Base-by-base conservation (phyloP, 345 rosid species). In the Abelmoschus esculentus region DNA sequence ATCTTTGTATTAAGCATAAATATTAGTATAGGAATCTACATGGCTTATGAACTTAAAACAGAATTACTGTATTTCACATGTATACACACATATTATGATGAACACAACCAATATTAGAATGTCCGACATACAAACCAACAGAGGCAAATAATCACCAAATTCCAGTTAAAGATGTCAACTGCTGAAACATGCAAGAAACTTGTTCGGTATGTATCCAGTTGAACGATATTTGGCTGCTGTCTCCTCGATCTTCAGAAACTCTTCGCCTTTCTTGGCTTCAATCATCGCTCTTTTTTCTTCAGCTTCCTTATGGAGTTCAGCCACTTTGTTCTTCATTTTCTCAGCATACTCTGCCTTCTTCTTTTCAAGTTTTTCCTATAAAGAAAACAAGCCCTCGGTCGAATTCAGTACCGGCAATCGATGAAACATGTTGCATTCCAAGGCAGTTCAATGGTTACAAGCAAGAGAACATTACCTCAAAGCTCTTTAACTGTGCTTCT, bases 241-340 rank as follows among this genome's bases (percentile, higher is more conserved):
- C 75, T 89, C 86, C 61, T 80, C 78, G 7, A 87, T 63, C 64
- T 88, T 83, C 40, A 76, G 75, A 62, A 74, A 28, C 7, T 83
- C 80, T 74, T 86, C 80, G 3, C 70, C 81, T 50, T 80, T 58
- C 64, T 74, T 76, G 44, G 93, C 90, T 66, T 88, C 86, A 31
- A 85, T 62, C 53, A 57, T 55, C 8, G 85, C 91, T 79, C 85
- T 85, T 80, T 81, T 90, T 26, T 83, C 92, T 66, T 88, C 96
- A 1, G 96, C 88, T 18, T 66, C 76, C 77, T 61, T 87, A 70
- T 80, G 86, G 38, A 88, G 76, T 69, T 85, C 88, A 0, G 91
- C 89, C 44, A 78, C 68, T 76, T 77, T 85, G 77, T 88, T 87
- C 67, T 80, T 88, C 75, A 76, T 75, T 79, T 65, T 77, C 81